Conservation (phyloP, 495 filamentous ascomycete species). For the Diplogelasinospora grovesii region DNA sequence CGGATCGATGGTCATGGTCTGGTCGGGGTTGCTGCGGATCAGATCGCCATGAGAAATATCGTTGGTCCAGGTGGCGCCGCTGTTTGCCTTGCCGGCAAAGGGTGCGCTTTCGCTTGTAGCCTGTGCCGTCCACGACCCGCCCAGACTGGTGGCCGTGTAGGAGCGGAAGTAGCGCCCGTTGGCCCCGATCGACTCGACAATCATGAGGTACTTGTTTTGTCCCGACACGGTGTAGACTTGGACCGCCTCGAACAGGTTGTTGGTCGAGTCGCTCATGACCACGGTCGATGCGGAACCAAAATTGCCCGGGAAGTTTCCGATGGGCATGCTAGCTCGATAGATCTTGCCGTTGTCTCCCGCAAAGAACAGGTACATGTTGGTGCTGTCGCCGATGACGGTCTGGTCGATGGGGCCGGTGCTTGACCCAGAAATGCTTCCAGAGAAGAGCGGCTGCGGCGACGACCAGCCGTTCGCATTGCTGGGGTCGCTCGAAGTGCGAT, state of each 20-base stretch:
- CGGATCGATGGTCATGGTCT: slow-evolving; percentile 51
- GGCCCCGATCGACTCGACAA: slow-evolving; percentile 54
- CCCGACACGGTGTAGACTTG: slow-evolving; percentile 55
- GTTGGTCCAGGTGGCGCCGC: slow-evolving; percentile 55
- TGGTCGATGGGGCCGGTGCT: slow-evolving; percentile 52
- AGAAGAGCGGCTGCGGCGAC: slow-evolving; percentile 45
- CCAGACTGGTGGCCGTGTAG: slow-evolving; percentile 49
- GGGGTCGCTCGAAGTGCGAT: slow-evolving; percentile 52
- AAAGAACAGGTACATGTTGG: slow-evolving; percentile 60
- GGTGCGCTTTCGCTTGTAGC: slow-evolving; percentile 44
- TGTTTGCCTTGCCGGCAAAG: slow-evolving; percentile 59
- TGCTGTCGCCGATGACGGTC: slow-evolving; percentile 52
- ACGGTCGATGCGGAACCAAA: slow-evolving; percentile 46
- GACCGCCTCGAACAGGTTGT: slow-evolving; percentile 58
- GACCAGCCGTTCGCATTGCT: slow-evolving; percentile 53
- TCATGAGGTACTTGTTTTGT: slow-evolving; percentile 52
- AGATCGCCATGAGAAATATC: slow-evolving; percentile 60
- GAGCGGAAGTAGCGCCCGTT: slow-evolving; percentile 60
- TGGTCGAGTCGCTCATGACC: slow-evolving; percentile 42
- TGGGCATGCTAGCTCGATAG: slow-evolving; percentile 54
- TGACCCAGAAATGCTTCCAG: slow-evolving; percentile 44
- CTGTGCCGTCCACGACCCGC: slow-evolving; percentile 49
- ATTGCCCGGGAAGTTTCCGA: slow-evolving; percentile 50
- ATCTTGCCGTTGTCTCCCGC: slow-evolving; percentile 59
- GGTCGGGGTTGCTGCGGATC: slow-evolving; percentile 45